Evolutionary conservation across 495 filamentous ascomycete species (phyloP), one percentile per base, ranked within the genome.

Genomic region (Cudoniella acicularis): DNA sequence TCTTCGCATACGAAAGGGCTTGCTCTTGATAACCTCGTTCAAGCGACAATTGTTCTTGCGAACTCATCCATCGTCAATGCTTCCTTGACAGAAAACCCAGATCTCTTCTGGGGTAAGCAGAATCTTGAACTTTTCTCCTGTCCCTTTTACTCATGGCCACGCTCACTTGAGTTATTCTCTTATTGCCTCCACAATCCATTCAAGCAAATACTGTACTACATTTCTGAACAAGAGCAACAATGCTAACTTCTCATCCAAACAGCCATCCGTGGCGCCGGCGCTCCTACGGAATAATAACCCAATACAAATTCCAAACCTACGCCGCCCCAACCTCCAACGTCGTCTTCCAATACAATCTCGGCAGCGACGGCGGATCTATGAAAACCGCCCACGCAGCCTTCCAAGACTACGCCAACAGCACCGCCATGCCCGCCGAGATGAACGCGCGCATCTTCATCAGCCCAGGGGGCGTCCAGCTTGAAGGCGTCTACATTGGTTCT

Each of bases 211-310:
- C 30, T 6, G 30, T 6, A 36, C 13, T 36, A 6, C 30, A 36
- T 6, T 36, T 36, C 6, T 13, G 13, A 36, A 36, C n/a, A 36
- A 36, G 30, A 36, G 13, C 4, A 36, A 4, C 4, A 36, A 36
- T 36, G 30, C 30, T 36, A 13, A 36, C 30, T 36, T 36, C 30
- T 36, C 30, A 36, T 13, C 30, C 13, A n/a, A n/a, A n/a, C n/a
- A 36, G 82, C 79, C 16, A 64, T 87, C 45, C 74, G 76, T 53
- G 85, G 85, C 9, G 83, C 87, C 1, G 84, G 76, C 16, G 77
- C 82, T 80, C 77, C n/a, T 85, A 87, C 54, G 86, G 84, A 43
- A 75, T 88, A 54, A 74, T 86, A 54, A 86, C 83, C 30, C 76
- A 77, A 40, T 87, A 88, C 59, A 76, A 83, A 17, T 61, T 88